Percentiles rank a stretch among this genome's conserved stretches.
These are phyloP conservation scores for Coniochaeta hoffmannii DNA, from an alignment of 2,329 filamentous ascomycete genomes.

Conservation along the genomic window DNA sequence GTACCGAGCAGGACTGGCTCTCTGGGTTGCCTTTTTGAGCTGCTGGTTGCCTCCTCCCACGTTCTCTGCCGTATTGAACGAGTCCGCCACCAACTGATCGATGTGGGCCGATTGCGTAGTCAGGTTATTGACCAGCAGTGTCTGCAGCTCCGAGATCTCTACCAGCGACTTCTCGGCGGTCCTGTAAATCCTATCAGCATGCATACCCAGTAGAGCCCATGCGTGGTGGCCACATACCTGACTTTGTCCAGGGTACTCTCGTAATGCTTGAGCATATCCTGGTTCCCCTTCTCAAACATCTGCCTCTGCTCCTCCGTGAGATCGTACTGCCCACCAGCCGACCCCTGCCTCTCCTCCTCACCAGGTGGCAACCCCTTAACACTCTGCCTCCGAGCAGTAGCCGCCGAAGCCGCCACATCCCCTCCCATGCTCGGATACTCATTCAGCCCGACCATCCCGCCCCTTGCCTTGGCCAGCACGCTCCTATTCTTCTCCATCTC, in stretches of 20 bases:
- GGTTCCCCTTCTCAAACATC: slow-evolving; percentile 88
- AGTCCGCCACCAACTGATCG: slow-evolving; percentile 79
- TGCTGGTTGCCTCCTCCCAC: slow-evolving; percentile 85
- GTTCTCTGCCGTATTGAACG: slow-evolving; percentile 74
- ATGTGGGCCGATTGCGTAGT: slow-evolving; percentile 83
- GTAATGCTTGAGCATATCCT: slow-evolving; percentile 87
- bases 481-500: slow-evolving; percentile 88
- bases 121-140: slow-evolving; percentile 78
- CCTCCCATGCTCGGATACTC: slow-evolving; percentile 11
- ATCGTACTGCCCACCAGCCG: slow-evolving; percentile 33
- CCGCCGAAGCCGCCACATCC: slow-evolving; percentile 4
- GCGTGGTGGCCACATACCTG: slow-evolving; percentile 54
- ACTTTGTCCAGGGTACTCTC: slow-evolving; percentile 93
- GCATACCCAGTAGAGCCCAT: not conserved
- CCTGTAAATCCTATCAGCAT: slow-evolving; percentile 33
- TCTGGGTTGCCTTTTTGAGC: slow-evolving; percentile 72
- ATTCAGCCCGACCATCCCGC: slow-evolving; percentile 10
- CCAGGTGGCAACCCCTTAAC: slow-evolving; percentile 5
- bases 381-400: not conserved
- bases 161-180: slow-evolving; percentile 83
- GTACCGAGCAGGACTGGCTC: slow-evolving; percentile 64
- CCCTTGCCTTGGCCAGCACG: slow-evolving; percentile 63
- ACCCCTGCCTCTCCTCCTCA: slow-evolving; percentile 14
- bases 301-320: slow-evolving; percentile 82
- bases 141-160: slow-evolving; percentile 90